Evolutionary conservation across 768 basidiomycete genomes (phyloP).

Genomic region (Astraeus odoratus): DNA sequence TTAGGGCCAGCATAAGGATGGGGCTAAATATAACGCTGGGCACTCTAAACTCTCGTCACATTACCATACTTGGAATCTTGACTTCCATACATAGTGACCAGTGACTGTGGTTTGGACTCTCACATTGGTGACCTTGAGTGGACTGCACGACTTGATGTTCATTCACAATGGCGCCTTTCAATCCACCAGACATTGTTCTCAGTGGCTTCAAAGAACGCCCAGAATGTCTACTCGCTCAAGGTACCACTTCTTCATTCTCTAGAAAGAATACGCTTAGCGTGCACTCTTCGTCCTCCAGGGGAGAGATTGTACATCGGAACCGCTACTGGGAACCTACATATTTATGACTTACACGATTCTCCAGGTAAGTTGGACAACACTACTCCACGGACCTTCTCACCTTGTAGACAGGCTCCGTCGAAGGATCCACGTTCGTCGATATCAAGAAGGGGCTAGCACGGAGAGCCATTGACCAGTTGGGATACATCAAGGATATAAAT

Average conservation of each 20-base stretch:
- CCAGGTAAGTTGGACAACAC: constrained; percentile 25
- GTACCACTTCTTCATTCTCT: background rate
- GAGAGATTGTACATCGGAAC: constrained; percentile 60
- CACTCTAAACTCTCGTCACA: too few species aligned
- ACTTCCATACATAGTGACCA: too few species aligned
- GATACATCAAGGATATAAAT: constrained; percentile 78
- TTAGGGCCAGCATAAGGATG: too few species aligned
- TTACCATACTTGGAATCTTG: too few species aligned
- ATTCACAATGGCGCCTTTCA: constrained; percentile 28
- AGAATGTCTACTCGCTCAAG: constrained; percentile 9
- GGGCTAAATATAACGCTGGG: too few species aligned
- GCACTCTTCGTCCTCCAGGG: constrained; percentile 26
- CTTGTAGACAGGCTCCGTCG: background rate
- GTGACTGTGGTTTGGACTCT: background rate
- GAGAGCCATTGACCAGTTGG: constrained; percentile 82
- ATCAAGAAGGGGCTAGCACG: constrained; percentile 58
- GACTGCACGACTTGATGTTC: background rate
- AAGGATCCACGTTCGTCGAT: constrained; percentile 40
- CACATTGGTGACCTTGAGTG: background rate
- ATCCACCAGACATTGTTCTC: constrained; percentile 18
- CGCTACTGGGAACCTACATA: constrained; percentile 44
- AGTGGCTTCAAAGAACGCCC: constrained; percentile 30
- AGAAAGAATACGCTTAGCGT: background rate
- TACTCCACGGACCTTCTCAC: constrained; percentile 9
- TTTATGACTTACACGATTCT: constrained; percentile 41